Percentiles rank a stretch among this genome's conserved stretches.
These are phyloP conservation scores for Papilionanthe hybrid DNA, from an alignment of 116 monocot genomes.

Conservation along the genomic window DNA sequence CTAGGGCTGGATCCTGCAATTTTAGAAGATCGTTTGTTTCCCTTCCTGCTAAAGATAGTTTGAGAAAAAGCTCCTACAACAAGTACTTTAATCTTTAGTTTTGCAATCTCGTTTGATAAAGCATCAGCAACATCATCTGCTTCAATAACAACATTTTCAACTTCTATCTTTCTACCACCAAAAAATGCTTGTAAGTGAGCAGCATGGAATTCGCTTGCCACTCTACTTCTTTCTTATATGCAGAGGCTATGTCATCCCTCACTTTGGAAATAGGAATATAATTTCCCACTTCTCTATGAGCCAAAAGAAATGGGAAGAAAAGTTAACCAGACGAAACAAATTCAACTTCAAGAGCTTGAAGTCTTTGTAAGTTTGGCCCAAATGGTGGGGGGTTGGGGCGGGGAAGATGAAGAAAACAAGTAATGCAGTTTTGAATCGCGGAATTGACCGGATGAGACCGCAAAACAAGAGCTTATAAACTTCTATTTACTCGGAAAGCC, in stretches of 20 bases:
- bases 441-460: no score
- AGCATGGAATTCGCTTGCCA: conserved; percentile 49
- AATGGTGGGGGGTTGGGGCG: no score
- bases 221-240: conserved; percentile 56
- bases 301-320: no score
- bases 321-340: no score
- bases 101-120: conserved; percentile 47
- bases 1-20: conserved; percentile 37
- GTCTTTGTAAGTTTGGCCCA: no score
- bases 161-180: conserved; percentile 54
- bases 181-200: conserved; percentile 62
- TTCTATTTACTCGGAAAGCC: no score
- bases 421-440: no score
- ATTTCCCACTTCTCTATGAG: conserved; percentile 34
- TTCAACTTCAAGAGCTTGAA: no score
- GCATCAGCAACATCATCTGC: conserved; percentile 63
- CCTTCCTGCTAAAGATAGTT: conserved; percentile 22
- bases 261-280: conserved; percentile 60
- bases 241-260: conserved; percentile 60
- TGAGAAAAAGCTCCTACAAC: conserved; percentile 64
- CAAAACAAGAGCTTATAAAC: no score
- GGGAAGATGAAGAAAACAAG: no score
- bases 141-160: conserved; percentile 52
- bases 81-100: conserved; percentile 47
- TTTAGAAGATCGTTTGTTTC: conserved; percentile 29